Evolutionary conservation across 179 eudicot species (phyloP), one percentile per base, ranked within the genome.

Genomic region (Actinidia arguta): DNA sequence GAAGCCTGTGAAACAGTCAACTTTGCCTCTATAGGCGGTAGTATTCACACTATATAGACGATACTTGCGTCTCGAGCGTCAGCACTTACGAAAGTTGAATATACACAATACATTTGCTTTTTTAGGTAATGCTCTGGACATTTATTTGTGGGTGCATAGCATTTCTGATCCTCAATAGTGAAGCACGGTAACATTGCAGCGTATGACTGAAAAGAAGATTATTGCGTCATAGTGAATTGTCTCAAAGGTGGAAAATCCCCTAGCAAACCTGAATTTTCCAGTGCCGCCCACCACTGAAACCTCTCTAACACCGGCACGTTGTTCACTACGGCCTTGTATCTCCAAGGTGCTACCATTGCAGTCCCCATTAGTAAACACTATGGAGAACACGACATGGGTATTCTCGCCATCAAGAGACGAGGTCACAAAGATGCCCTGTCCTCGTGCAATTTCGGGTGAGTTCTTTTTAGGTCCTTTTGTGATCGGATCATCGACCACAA

Each of bases 311-410:
- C n/a, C 51, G 3, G 59, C 47, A 3, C 31, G 9, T 10, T 64
- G 73, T 3, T 17, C 16, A 22, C 75, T 79, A 7, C 20, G 12
- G 11, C 75, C 82, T 54, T 79, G 75, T 50, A 79, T 52, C 52
- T 79, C 75, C 25, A 71, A 47, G 12, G 82, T 79, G 75, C 75
- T 67, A 2, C 75, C 82, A n/a, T 51, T 79, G 51, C 51, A 67
- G 7, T 42, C 18, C 31, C 13, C 42, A 22, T 4, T 54, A 2
- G 62, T 71, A 17, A 71, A 71, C 27, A 71, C 75, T 44, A 71
- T 47, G 8, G 75, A 71, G 16, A 71, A 46, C 54, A 71, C 1
- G 48, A 68, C 63, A 3, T 71, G 36, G 9, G 55, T n/a, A 47
- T 71, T 71, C 0, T 27, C 27, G 17, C 75, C 75, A 22, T 71